Conservation (phyloP, 2,329 filamentous ascomycete species). For the Aspergillus hortae region DNA sequence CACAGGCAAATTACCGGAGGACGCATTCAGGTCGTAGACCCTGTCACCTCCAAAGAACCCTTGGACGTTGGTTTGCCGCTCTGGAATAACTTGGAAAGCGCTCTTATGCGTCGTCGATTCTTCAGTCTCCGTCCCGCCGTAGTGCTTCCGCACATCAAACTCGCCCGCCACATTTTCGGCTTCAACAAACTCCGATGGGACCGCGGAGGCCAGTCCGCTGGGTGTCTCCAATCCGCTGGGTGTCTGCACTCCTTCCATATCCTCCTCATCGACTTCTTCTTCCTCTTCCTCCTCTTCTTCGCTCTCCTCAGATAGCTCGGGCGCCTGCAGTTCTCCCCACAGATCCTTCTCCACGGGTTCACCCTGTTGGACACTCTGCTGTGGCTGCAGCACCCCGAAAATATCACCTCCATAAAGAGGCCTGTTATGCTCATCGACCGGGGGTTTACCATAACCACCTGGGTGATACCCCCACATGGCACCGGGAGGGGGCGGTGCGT, state of each 20-base stretch:
- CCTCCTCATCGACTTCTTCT: constrained; percentile 55
- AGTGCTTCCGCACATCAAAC: constrained; percentile 85
- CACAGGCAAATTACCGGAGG: constrained; percentile 60
- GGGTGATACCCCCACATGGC: constrained; percentile 93
- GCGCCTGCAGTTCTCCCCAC: constrained; percentile 88
- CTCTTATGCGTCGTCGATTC: constrained; percentile 69
- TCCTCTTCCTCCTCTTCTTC: constrained; percentile 71
- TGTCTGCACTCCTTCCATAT: constrained; percentile 54
- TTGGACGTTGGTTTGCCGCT: constrained; percentile 77
- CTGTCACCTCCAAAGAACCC: constrained; percentile 97
- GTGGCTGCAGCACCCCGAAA: constrained; percentile 70
- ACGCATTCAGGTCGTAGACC: constrained; percentile 77
- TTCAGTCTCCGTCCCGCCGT: constrained; percentile 83
- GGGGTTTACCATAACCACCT: constrained; percentile 93
- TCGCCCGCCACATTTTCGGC: constrained; percentile 78
- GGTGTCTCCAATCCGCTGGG: constrained; percentile 76
- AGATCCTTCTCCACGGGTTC: constrained; percentile 82
- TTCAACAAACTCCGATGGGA: constrained; percentile 74
- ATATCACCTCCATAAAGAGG: constrained; percentile 93
- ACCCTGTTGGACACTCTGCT: constrained; percentile 60
- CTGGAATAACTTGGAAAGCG: constrained; percentile 85
- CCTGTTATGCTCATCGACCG: constrained; percentile 86
- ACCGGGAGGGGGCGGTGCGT: constrained; percentile 84
- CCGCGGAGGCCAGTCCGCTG: constrained; percentile 72
- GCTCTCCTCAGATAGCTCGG: constrained; percentile 67